phyloP scores from a whole-genome alignment of 192 early-diverging fungal species.

The Backusella luteola region DNA sequence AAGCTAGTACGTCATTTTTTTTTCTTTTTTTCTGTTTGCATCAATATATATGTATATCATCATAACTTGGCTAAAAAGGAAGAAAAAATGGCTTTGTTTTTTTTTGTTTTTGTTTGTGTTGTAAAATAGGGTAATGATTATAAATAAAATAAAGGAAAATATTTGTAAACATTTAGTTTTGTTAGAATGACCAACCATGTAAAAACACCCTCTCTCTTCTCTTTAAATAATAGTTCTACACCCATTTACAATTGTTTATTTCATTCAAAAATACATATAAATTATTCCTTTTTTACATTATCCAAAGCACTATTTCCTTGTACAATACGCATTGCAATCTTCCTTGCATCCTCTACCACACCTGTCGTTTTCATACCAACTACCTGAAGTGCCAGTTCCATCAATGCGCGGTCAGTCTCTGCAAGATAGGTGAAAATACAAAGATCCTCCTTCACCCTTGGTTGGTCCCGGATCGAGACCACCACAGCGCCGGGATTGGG shows the following conservation, averaged over 20 bases:
- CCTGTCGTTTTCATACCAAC: conserved; percentile 82
- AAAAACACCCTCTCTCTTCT: too few relatives aligned
- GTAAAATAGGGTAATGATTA: too few relatives aligned
- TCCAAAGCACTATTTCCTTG: conserved; percentile 15
- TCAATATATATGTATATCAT: not conserved
- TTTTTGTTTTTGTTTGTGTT: too few relatives aligned
- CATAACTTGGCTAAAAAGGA: too few relatives aligned
- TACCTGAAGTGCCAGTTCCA: conserved; percentile 87
- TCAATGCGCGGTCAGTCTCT: conserved; percentile 81
- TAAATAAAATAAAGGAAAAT: too few relatives aligned
- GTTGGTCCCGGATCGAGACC: conserved; percentile 49
- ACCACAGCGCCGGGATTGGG: conserved; percentile 69
- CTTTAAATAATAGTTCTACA: not conserved
- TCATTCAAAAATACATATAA: not conserved
- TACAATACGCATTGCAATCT: conserved; percentile 72
- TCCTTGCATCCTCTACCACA: conserved; percentile 69
- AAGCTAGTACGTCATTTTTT: not conserved
- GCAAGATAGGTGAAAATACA: conserved; percentile 38
- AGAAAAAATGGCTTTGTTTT: too few relatives aligned
- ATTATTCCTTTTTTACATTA: conserved; percentile 4
- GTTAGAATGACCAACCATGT: too few relatives aligned
- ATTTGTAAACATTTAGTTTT: too few relatives aligned
- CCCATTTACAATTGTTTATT: not conserved
- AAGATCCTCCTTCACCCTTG: conserved; percentile 22
- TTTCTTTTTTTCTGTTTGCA: not conserved